Conservation (phyloP, 805 yeast species). For the Saccharomycopsis malanga region DNA sequence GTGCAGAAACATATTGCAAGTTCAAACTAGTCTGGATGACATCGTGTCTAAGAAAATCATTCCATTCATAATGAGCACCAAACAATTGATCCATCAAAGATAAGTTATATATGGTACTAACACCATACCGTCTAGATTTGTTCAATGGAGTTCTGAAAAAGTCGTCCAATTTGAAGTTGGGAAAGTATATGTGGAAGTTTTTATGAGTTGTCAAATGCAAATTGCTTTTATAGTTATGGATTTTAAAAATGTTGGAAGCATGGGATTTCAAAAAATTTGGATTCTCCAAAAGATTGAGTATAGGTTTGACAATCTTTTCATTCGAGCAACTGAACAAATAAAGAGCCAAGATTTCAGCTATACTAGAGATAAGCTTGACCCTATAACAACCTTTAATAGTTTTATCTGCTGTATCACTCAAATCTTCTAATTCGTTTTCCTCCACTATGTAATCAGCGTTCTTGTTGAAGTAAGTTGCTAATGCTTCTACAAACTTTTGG, state of each 20-base stretch:
- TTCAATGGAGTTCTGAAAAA: slow-evolving; percentile 31
- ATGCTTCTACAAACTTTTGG: slow-evolving; percentile 29
- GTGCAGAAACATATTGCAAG: slow-evolving; percentile 57
- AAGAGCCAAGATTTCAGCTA: slow-evolving; percentile 70
- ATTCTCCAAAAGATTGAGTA: slow-evolving; percentile 37
- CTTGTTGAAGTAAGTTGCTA: slow-evolving; percentile 26
- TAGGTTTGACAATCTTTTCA: slow-evolving; percentile 34
- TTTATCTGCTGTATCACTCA: slow-evolving; percentile 15
- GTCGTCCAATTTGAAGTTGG: slow-evolving; percentile 16
- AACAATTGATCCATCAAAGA: slow-evolving; percentile 57
- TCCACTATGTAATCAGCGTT: slow-evolving; percentile 14
- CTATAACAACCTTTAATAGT: slow-evolving; percentile 42
- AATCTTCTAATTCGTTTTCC: slow-evolving; percentile 9
- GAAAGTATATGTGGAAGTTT: slow-evolving; percentile 8
- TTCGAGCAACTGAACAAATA: slow-evolving; percentile 54
- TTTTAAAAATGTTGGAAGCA: slow-evolving; percentile 33
- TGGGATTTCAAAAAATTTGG: slow-evolving; percentile 29
- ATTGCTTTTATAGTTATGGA: slow-evolving; percentile 34
- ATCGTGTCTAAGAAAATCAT: slow-evolving; percentile 37
- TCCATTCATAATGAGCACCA: slow-evolving; percentile 39
- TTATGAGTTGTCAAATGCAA: slow-evolving; percentile 14
- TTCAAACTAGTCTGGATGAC: slow-evolving; percentile 55
- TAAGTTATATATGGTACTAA: slow-evolving; percentile 49
- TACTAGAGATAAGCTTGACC: slow-evolving; percentile 53
- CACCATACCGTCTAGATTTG: slow-evolving; percentile 47